Evolutionary conservation across 2,329 filamentous ascomycete species (phyloP), one percentile per base, ranked within the genome.

Genomic region (Aureobasidium sp.): DNA sequence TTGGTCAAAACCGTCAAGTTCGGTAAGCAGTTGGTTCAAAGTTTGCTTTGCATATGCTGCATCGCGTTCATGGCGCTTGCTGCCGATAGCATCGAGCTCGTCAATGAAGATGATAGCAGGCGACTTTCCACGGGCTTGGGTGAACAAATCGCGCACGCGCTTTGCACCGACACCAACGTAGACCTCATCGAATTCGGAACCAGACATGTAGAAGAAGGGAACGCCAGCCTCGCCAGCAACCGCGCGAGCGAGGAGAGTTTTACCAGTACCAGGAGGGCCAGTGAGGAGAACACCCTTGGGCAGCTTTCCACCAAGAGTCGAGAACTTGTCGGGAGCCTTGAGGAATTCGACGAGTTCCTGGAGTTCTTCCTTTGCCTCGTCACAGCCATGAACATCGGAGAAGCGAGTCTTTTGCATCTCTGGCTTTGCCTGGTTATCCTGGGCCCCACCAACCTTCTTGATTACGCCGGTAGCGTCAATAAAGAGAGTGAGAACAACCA

Each of bases 201-300:
- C 94, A 71, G 94, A 99, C 93, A 99, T 97, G 82, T 97, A 99
- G 82, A 97, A 99, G 82, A 99, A 99, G 1, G 94, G 94, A 19
- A 99, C 94, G 61, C 93, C 94, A 60, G 94, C 92, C 78, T 99
- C 94, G 58, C 94, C 94, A 52, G 94, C 94, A 64, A 99, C 94
- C 61, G 94, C 95, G 70, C 94, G 88, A 65, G 94, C 94, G 64
- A 99, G 84, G 44, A 99, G 84, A 14, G 94, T 99, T 78, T 99
- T 99, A 77, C 94, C 94, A 64, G 94, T 99, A 78, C 94, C 94
- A 58, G 94, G 94, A 71, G 94, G 94, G 0, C 94, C 94, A 70
- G 96, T 91, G 27, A 99, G 84, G 56, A 99, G 82, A 63, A 99
- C 91, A 79, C 94, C 94, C 77, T 97, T 99, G 61, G 94, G 94